Evolutionary conservation across 2,329 filamentous ascomycete species (phyloP), one percentile per base, ranked within the genome.

Genomic region (Corinectria fuckeliana): DNA sequence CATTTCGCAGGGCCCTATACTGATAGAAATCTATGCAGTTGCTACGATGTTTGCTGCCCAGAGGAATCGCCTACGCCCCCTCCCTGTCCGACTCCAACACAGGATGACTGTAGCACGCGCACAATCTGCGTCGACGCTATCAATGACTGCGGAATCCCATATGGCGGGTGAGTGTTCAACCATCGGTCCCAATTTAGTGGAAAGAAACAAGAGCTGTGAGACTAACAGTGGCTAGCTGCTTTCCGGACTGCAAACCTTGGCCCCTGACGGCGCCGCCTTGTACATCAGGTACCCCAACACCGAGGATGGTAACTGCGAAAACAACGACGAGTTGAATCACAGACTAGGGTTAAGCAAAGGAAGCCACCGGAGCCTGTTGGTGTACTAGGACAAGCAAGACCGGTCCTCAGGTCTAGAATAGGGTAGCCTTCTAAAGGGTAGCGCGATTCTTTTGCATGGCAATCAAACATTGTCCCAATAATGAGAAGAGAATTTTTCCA

Each of bases 1-100:
- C 7, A 39, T 28, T 5, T 30, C 13, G 47, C 3, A 51, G 38
- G 21, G n/a, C 32, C 14, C 14, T 36, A 42, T 14, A 18, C 23
- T 18, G 16, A 21, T 49, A 69, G 25, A 66, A 38, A 20, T 3
- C 1, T 3, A 5, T 20, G 16, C 11, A 75, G 73, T 5, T 76
- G 74, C 44, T 76, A 71, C 56, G 63, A 74, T 53, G 58, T 63
- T 13, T 76, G 74, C 58, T 58, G 57, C 18, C 64, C 65, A 26
- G 41, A 72, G 7, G 36, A 57, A 13, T 50, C 63, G 16, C 71
- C 71, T 9, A 60, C 57, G 3, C 60, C 64, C 8, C 66, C 65
- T 21, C 63, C 64, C 18, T 69, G 69, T 41, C 30, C 30, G 5
- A n/a, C 13, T 30, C 28, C 11, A 3, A 13, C 28, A 13, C 28